Evolutionary conservation across 441 rosid species (phyloP).

Genomic region (Arabidopsis hybrid): DNA sequence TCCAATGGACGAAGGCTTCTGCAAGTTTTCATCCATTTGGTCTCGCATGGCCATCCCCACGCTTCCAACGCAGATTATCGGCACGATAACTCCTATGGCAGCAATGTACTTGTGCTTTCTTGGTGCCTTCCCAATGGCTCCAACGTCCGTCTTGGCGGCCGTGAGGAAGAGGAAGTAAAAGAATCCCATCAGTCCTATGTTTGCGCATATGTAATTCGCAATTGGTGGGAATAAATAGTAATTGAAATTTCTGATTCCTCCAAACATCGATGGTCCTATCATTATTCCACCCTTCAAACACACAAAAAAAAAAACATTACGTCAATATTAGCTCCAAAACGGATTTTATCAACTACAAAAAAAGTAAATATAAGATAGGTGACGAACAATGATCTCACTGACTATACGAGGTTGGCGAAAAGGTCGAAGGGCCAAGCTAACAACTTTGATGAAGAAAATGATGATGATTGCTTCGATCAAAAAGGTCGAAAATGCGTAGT

Average conservation of each 20-base stretch:
- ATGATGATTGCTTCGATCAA: constrained; percentile 53
- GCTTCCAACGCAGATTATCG: constrained; percentile 5
- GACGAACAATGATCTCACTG: constrained; percentile 65
- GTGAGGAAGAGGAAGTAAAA: constrained; percentile 61
- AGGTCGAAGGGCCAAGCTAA: constrained; percentile 69
- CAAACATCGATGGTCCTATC: constrained; percentile 74
- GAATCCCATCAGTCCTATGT: constrained; percentile 60
- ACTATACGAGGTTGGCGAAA: constrained; percentile 68
- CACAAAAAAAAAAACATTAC: not conserved
- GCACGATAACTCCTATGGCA: constrained; percentile 43
- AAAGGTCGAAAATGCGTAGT: constrained; percentile 49
- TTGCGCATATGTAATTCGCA: constrained; percentile 50
- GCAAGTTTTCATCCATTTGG: constrained; percentile 46
- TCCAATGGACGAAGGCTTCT: constrained; percentile 46
- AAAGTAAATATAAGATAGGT: not conserved
- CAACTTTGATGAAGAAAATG: constrained; percentile 43
- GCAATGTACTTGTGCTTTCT: constrained; percentile 57
- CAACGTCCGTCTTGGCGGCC: constrained; percentile 67
- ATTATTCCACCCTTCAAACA: constrained; percentile 67
- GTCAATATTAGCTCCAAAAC: not conserved
- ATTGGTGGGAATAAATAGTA: constrained; percentile 47
- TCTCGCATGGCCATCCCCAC: constrained; percentile 41
- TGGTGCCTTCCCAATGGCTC: constrained; percentile 48
- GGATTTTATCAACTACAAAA: not conserved
- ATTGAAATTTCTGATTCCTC: constrained; percentile 48